Evolutionary conservation across 2,329 filamentous ascomycete genomes (phyloP).

Genomic region (Neopestalotiopsis clavispora): DNA sequence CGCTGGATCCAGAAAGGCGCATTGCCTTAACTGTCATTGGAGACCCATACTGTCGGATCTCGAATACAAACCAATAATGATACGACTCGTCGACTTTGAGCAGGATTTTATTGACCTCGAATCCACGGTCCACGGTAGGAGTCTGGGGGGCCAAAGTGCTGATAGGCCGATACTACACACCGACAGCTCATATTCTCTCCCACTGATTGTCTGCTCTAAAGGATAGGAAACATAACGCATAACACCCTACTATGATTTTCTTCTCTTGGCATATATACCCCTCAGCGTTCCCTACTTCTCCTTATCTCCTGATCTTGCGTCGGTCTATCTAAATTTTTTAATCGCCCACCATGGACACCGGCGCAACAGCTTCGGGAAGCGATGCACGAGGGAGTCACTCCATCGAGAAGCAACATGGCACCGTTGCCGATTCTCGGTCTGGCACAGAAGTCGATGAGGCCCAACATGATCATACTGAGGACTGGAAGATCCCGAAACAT

Average conservation of each 20-base stretch:
- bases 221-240: background rate
- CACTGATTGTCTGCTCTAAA: background rate
- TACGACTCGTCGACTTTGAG: background rate
- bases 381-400: slow-evolving; percentile 2
- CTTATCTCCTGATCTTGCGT: background rate
- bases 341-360: background rate
- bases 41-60: background rate
- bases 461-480: slow-evolving; percentile 22
- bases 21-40: background rate
- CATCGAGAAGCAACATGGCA: background rate
- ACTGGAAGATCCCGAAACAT: slow-evolving; percentile 20
- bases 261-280: too few relatives aligned
- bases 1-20: background rate
- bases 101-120: background rate
- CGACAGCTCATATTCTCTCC: background rate
- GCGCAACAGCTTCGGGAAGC: background rate
- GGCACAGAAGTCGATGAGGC: slow-evolving; percentile 1
- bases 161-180: background rate
- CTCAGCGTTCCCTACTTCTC: background rate
- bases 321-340: background rate
- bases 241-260: too few relatives aligned
- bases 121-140: background rate
- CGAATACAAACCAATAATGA: background rate
- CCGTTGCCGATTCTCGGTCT: background rate
- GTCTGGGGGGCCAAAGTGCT: background rate